Evolutionary conservation across 2,329 filamentous ascomycete genomes (phyloP), one percentile per base, ranked within the genome.

Genomic region (Aureobasidium lini): DNA sequence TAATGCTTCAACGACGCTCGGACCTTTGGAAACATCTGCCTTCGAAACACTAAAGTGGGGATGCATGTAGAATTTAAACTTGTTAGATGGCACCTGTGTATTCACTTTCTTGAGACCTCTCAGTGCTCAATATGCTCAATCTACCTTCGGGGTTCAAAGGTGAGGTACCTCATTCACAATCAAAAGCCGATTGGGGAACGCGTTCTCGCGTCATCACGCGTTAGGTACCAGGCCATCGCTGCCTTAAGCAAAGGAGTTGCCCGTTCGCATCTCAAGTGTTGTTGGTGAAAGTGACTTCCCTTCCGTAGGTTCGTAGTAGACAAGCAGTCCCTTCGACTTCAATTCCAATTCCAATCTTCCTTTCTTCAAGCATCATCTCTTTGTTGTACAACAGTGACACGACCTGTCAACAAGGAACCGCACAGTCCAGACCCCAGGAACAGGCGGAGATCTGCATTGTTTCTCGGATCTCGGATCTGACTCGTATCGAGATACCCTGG

Each of bases 391-490:
- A 7, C 31, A 34, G 49, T 53, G 37, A 42, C 37, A 50, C 47
- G 29, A 54, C 40, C 52, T 56, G 53, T 57, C 53, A 57, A 47
- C 48, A 52, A 53, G 49, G 36, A 40, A 32, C 10, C n/a, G 23
- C 50, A 32, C 32, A 57, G 40, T 28, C 40, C 42, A 47, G 53
- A 44, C 10, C 40, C 32, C 43, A 57, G 50, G 50, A 43, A 53
- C 50, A 53, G 50, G 43, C 15, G 16, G 10, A 29, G 54, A 58
- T 58, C 54, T 48, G 36, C 43, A 40, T 48, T 16, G 36, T 58
- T 23, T 23, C 34, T 32, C 54, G 40, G 54, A 58, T 58, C 52
- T 36, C 54, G 43, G 54, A 42, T 58, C 54, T 49, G 43, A 48
- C 54, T 48, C 54, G 44, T n/a, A 8, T 32, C 13, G 13, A 3